These are phyloP conservation scores for Leptographium flavum DNA, from an alignment of 2,329 filamentous ascomycete species.

Conservation along the genomic window DNA sequence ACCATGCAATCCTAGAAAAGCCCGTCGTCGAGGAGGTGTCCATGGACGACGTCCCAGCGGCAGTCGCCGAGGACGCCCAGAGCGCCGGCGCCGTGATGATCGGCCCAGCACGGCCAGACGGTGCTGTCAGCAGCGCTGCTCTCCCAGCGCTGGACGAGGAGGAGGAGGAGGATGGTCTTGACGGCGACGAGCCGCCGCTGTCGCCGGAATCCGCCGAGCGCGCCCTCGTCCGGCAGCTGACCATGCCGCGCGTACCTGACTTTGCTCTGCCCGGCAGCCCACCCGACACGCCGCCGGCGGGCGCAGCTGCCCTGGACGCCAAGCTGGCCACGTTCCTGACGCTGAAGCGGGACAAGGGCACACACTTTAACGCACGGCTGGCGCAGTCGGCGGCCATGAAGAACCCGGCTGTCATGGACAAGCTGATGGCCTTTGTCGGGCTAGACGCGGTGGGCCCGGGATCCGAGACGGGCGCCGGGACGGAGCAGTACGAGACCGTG, in stretches of 20 bases:
- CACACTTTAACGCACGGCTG: conserved; percentile 67
- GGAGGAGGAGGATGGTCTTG: neutral
- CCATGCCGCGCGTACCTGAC: conserved; percentile 57
- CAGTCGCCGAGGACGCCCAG: neutral
- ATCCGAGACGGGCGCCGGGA: too few relatives aligned
- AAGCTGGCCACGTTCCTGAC: conserved; percentile 63
- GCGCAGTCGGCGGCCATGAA: conserved; percentile 50
- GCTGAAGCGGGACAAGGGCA: conserved; percentile 55
- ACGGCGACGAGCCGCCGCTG: conserved; percentile 15
- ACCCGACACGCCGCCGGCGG: conserved; percentile 39
- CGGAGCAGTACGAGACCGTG: conserved; percentile 55
- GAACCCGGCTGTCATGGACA: conserved; percentile 60
- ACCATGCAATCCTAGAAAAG: neutral
- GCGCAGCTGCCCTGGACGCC: conserved; percentile 30
- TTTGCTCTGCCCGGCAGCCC: conserved; percentile 64
- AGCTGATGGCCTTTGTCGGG: conserved; percentile 56
- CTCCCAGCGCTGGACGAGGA: neutral
- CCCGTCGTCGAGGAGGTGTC: neutral
- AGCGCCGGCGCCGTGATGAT: conserved; percentile 3
- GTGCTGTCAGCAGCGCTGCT: neutral
- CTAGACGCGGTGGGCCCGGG: conserved; percentile 19
- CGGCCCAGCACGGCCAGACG: conserved; percentile 8
- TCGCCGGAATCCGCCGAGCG: conserved; percentile 58
- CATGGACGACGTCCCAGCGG: neutral
- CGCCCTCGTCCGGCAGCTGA: conserved; percentile 53